These are phyloP conservation scores for Monilinia polystroma DNA, from an alignment of 2,329 filamentous ascomycete genomes.

Conservation along the genomic window DNA sequence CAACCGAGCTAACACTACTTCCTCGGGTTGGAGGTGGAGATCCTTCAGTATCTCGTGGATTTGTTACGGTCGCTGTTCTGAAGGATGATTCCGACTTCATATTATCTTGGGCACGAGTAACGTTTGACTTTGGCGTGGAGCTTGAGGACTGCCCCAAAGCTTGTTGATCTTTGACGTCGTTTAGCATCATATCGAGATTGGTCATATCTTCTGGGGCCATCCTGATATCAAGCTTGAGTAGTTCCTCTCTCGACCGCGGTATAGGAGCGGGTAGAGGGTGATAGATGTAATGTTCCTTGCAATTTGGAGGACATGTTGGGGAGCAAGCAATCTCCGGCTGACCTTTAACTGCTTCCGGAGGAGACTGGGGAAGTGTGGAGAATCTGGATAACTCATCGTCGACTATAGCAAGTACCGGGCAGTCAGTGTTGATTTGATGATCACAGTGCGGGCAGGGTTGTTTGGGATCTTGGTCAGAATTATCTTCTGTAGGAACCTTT, in stretches of 20 bases:
- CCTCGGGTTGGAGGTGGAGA: constrained; percentile 22
- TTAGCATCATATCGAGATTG: constrained; percentile 9
- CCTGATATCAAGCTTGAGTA: constrained; percentile 10
- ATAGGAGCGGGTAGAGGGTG: neutral
- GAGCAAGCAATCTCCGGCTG: constrained; percentile 19
- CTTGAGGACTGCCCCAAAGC: neutral
- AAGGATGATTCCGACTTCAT: constrained; percentile 21
- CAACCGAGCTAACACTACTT: constrained; percentile 31
- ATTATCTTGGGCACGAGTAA: neutral
- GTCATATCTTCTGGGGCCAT: neutral
- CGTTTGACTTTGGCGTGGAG: neutral
- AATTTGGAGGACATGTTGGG: constrained; percentile 20
- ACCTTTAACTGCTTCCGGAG: constrained; percentile 5
- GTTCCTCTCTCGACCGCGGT: neutral
- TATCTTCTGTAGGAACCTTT: constrained; percentile 29
- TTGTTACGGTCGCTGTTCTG: constrained; percentile 18
- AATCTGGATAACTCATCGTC: constrained; percentile 14
- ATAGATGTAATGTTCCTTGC: constrained; percentile 19
- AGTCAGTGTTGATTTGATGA: neutral
- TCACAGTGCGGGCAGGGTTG: constrained; percentile 20
- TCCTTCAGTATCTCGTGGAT: constrained; percentile 19
- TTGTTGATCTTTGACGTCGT: neutral
- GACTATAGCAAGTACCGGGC: neutral
- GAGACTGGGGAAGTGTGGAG: constrained; percentile 20
- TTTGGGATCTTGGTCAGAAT: constrained; percentile 30